These are phyloP conservation scores for Populus davidiana DNA, from an alignment of 345 rosid species.

Conservation along the genomic window DNA sequence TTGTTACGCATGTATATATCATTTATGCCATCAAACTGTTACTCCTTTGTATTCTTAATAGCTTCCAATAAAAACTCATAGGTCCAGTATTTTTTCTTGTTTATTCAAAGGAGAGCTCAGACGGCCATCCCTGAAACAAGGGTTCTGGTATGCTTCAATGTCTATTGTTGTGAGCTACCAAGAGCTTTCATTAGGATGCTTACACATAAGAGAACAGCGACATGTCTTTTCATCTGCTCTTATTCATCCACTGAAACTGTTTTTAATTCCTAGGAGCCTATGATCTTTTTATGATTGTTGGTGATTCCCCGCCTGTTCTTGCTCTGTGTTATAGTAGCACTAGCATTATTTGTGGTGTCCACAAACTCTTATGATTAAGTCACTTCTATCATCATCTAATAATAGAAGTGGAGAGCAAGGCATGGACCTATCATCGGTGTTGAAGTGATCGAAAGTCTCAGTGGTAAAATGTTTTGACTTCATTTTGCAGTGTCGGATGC, in stretches of 20 bases:
- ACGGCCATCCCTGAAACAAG: not conserved
- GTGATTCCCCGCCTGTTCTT: not conserved
- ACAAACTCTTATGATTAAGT: not conserved
- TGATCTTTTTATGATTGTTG: not conserved
- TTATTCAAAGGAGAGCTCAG: not conserved
- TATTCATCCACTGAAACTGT: not conserved
- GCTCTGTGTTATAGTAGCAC: not conserved
- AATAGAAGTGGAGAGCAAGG: not conserved
- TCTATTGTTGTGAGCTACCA: not conserved
- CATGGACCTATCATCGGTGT: not conserved
- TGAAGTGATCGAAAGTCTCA: not conserved
- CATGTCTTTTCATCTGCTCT: not conserved
- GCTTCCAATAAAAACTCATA: not conserved
- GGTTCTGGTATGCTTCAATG: not conserved
- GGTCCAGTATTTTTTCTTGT: not conserved
- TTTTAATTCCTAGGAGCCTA: not conserved
- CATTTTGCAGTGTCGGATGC: not conserved
- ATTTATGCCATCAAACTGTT: not conserved
- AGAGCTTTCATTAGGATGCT: conserved; percentile 6
- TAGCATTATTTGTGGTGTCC: not conserved
- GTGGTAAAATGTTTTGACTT: not conserved
- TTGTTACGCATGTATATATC: not conserved
- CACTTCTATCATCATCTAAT: not conserved
- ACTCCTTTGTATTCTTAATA: not conserved
- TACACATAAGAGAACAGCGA: not conserved